A percentile compares a stretch with the other conserved stretches of the same genome.
Conservation (phyloP, 169 alveolate species). For the Neospora caninum region DNA sequence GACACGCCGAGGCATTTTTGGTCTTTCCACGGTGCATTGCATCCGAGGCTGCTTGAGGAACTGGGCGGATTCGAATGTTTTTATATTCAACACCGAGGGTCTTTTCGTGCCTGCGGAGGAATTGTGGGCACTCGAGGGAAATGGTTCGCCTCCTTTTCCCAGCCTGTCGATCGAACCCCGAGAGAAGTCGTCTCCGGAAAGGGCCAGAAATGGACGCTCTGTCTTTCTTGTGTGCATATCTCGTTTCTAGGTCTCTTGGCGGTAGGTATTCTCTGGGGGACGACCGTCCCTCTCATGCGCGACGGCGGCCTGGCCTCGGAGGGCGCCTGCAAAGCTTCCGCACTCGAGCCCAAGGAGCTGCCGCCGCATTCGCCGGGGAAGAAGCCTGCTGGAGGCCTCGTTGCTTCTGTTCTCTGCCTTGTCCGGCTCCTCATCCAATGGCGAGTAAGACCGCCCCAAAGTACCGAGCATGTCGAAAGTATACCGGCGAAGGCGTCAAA, state of each 20-base stretch:
- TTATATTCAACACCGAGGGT: no score
- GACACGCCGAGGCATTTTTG: no score
- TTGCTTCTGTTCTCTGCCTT: neutral
- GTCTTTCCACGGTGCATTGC: no score
- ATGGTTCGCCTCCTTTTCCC: no score
- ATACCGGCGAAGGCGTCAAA: no score
- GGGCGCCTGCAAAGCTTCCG: neutral
- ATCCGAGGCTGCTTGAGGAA: no score
- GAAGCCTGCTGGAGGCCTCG: neutral
- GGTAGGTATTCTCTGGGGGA: constrained; percentile 49
- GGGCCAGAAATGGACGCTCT: neutral
- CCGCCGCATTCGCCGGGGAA: neutral
- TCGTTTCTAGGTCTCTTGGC: constrained; percentile 20
- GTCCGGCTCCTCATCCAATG: constrained; percentile 1
- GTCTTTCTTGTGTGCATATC: neutral
- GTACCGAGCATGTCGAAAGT: no score
- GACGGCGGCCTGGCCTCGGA: neutral
- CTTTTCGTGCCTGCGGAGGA: no score
- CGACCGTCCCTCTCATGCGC: constrained; percentile 48
- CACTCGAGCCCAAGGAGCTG: neutral
- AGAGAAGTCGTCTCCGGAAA: no score
- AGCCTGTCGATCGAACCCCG: no score
- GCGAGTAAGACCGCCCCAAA: constrained; percentile 19
- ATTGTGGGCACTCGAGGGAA: no score
- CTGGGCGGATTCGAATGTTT: no score